Conservation (phyloP, 306 rosid species). For the Sphenostylis stenocarpa region DNA sequence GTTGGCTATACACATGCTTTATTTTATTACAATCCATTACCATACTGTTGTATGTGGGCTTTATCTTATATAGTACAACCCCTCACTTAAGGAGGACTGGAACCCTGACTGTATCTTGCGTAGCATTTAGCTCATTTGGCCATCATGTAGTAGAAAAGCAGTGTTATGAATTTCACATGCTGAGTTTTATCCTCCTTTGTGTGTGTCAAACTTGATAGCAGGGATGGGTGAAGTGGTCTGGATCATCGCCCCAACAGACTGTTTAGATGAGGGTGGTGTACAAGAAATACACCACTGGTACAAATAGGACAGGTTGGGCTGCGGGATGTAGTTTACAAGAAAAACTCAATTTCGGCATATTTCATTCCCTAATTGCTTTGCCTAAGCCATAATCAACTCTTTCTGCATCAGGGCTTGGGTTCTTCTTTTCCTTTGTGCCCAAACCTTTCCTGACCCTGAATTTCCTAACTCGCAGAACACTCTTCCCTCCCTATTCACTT, state of each 20-base stretch:
- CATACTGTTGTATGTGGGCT: not conserved
- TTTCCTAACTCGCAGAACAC: not conserved
- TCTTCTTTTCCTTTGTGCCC: not conserved
- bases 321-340: not conserved
- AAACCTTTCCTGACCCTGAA: not conserved
- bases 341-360: not conserved
- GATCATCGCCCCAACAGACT: not conserved
- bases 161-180: not conserved
- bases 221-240: not conserved
- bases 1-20: not conserved
- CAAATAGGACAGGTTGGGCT: not conserved
- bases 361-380: not conserved
- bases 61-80: not conserved
- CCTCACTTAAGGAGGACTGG: not conserved
- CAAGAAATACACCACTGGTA: not conserved
- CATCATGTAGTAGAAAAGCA: not conserved
- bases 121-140: constrained; percentile 1
- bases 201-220: not conserved
- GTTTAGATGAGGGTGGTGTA: not conserved
- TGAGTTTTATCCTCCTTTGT: not conserved
- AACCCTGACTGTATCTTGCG: not conserved
- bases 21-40: not conserved
- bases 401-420: not conserved
- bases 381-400: not conserved
- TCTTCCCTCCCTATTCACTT: not conserved